Base-by-base conservation (phyloP, 1,139 yeast species). In the Blastobotrys elegans region DNA sequence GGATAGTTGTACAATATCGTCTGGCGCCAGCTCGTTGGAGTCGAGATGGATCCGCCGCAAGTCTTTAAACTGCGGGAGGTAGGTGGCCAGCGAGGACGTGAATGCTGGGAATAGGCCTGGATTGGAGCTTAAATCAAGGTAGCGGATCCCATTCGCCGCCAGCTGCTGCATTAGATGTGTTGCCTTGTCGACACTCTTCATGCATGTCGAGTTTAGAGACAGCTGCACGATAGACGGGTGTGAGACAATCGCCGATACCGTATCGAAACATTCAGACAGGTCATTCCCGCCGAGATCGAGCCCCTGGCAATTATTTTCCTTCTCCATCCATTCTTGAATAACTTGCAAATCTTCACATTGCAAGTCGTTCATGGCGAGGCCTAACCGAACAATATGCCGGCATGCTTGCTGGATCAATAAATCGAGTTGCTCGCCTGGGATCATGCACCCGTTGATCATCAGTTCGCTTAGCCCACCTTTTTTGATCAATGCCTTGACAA, bases 241-340 rank as follows among this genome's bases (percentile, higher is more conserved):
- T 13, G 52, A 29, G 6, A 50, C 27, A 2, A 47, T 34, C 11
- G 46, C 43, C 22, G 48, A 39, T 20, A 50, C 51, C 11, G 39
- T 33, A 48, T 20, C 77, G 74, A 49, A 67, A 68, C 53, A 79
- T 64, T 57, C 77, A 4, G 73, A 58, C 53, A 89, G 66, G 61
- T 84, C 87, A 63, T 89, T 89, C 56, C 84, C 89, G 1, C 92
- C 95, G 43, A 89, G 67, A 69, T 89, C 96, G 20, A 90, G 75
- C 2, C 97, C 97, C 54, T 82, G 80, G 61, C 90, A 80, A 16
- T 74, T 73, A 16, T 67, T 63, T 7, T 75, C 74, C 27, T 67
- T 61, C 2, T 79, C 71, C 40, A 84, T 73, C 92, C 95, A 86
- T 44, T 76, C 68, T 17, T 80, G 73, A 26, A 89, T 66, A 21